Evolutionary conservation across 1,284 basidiomycete genomes (phyloP), one percentile per base, ranked within the genome.

Genomic region (Sporisorium graminicola): DNA sequence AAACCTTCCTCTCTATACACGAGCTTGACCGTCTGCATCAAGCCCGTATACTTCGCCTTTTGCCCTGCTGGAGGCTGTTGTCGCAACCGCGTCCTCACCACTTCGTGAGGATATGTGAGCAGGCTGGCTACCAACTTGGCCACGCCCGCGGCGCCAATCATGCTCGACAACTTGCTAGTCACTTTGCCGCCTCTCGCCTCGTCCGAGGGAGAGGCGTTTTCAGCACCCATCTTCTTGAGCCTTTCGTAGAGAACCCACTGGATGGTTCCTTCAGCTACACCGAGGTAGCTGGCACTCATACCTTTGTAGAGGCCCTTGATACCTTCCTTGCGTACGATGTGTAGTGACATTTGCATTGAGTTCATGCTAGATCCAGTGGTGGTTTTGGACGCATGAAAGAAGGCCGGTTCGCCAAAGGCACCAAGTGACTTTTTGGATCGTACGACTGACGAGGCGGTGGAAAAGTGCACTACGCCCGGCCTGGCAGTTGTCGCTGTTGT

Each of bases 241-340:
- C 90, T 89, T 85, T 99, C 97, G 86, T 99, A 99, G 13, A 99
- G 87, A 22, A 93, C 93, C 97, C 97, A 99, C 85, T 98, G 96
- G 62, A 99, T 98, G 22, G 95, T 95, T 5, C 93, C 93, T 86
- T 99, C 97, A 18, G 94, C 93, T 8, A 98, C 96, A 33, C 97
- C 97, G 18, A 99, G 89, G 86, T 98, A 95, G 78, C 92, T 94
- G 54, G 97, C 97, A 74, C 92, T 94, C 51, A 99, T 87, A 3
- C 97, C 97, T 86, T 94, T 94, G 87, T 99, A 99, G 76, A 98
- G 92, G 0, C 96, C 97, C 16, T 88, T 87, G 4, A 96, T 77
- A 0, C 97, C 97, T 85, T 98, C 94, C 71, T 92, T 89, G 46
- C 90, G 88, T 68, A 93, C 83, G 55, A 98, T 98, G 87, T 81